phyloP scores from a whole-genome alignment of 1,139 yeast species.

The Arxiozyma slooffiae region DNA sequence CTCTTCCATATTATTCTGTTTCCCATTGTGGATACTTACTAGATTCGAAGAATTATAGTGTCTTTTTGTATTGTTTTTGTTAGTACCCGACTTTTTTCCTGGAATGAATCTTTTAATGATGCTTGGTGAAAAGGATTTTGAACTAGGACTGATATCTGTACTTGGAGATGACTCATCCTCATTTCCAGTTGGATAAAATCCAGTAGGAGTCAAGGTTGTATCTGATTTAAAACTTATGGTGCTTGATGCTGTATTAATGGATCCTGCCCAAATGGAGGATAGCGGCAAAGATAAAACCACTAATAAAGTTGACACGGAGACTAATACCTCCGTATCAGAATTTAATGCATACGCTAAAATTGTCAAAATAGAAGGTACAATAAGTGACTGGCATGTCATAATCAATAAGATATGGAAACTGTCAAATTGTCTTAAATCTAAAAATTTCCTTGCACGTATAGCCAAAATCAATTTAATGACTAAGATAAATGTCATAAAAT shows the following conservation, averaged over 20 bases:
- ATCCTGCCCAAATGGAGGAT: constrained; percentile 78
- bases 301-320: constrained; percentile 36
- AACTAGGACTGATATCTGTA: constrained; percentile 6
- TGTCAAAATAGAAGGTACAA: constrained; percentile 65
- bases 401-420: constrained; percentile 70
- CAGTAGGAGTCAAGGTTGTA: constrained; percentile 10
- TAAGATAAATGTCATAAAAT: constrained; percentile 50
- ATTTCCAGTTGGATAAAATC: constrained; percentile 13
- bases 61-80: background rate
- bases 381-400: constrained; percentile 73
- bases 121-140: constrained; percentile 4
- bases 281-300: constrained; percentile 66
- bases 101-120: constrained; percentile 9
- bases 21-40: background rate
- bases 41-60: background rate
- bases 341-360: constrained; percentile 40
- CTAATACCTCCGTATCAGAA: constrained; percentile 27
- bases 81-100: constrained; percentile 7
- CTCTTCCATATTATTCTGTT: background rate
- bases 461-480: constrained; percentile 56
- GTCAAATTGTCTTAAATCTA: constrained; percentile 77
- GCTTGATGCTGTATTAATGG: constrained; percentile 40
- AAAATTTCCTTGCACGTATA: constrained; percentile 54
- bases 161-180: constrained; percentile 13
- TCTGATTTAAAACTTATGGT: constrained; percentile 27